These are phyloP conservation scores for Mariannaea elegans DNA, from an alignment of 2,329 filamentous ascomycete genomes.

Conservation along the genomic window DNA sequence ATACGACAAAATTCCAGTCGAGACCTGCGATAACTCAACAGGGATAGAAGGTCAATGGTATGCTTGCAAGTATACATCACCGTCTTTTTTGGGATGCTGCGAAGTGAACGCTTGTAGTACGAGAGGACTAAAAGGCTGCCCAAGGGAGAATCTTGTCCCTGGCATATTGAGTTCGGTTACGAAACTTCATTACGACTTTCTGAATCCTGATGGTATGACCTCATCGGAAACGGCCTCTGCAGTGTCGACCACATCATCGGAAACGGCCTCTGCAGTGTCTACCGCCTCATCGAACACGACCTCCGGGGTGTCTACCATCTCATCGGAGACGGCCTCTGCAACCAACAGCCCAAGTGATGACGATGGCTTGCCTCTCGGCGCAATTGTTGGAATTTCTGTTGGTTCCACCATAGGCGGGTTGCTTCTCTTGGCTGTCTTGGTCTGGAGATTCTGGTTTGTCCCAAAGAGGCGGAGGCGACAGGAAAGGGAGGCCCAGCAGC, in stretches of 20 bases:
- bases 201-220: slow-evolving; percentile 19
- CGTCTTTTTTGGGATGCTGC: slow-evolving; percentile 54
- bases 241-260: slow-evolving; percentile 14
- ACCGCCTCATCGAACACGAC: background rate
- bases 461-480: slow-evolving; percentile 8
- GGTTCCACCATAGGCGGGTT: background rate
- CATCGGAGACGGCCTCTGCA: slow-evolving; percentile 5
- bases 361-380: slow-evolving; percentile 11
- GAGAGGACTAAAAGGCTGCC: slow-evolving; percentile 9
- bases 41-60: slow-evolving; percentile 43
- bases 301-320: slow-evolving; percentile 13
- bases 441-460: slow-evolving; percentile 12
- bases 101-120: slow-evolving; percentile 33
- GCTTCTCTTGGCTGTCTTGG: background rate
- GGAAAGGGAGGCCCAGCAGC: background rate
- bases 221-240: background rate
- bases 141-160: slow-evolving; percentile 22
- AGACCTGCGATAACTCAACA: slow-evolving; percentile 42
- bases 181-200: slow-evolving; percentile 26
- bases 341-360: background rate
- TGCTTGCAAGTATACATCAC: slow-evolving; percentile 43
- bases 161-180: slow-evolving; percentile 24
- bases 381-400: slow-evolving; percentile 18
- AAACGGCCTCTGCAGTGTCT: slow-evolving; percentile 13
- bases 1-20: slow-evolving; percentile 44